Percentiles rank a stretch among this genome's conserved stretches.
phyloP scores from a whole-genome alignment of 2,329 filamentous ascomycete species.

The Colletotrichum higginsianum region DNA sequence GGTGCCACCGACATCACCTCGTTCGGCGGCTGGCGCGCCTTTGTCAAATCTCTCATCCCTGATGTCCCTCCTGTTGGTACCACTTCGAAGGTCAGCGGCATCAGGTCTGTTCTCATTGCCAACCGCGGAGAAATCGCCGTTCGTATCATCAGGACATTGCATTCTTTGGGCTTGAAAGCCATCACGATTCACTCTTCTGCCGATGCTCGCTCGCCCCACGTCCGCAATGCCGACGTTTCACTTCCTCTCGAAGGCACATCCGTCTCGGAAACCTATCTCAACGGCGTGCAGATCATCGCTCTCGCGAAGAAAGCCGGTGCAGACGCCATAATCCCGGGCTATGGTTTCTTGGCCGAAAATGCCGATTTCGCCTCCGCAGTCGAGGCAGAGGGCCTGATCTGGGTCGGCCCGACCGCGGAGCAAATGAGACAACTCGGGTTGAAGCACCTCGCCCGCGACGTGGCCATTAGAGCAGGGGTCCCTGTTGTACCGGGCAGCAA shows the following conservation, averaged over 20 bases:
- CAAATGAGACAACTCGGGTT: constrained; percentile 56
- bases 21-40: constrained; percentile 52
- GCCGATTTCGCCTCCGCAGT: constrained; percentile 71
- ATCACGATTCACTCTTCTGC: constrained; percentile 77
- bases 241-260: constrained; percentile 71
- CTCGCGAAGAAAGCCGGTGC: constrained; percentile 64
- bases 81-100: background rate
- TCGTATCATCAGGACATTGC: constrained; percentile 77
- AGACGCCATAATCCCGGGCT: constrained; percentile 76
- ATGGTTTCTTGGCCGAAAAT: constrained; percentile 78
- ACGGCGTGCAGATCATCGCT: constrained; percentile 72
- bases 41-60: constrained; percentile 38
- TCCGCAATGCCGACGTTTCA: constrained; percentile 76
- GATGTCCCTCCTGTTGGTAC: background rate
- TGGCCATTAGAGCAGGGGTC: constrained; percentile 50
- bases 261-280: constrained; percentile 70
- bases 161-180: constrained; percentile 76
- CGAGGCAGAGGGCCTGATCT: constrained; percentile 67
- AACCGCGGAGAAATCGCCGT: constrained; percentile 84
- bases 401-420: constrained; percentile 70
- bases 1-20: constrained; percentile 51
- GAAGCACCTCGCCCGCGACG: constrained; percentile 55
- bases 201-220: constrained; percentile 78
- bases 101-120: constrained; percentile 71
- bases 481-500: constrained; percentile 54